A percentile compares a stretch with the other conserved stretches of the same genome.
These are phyloP conservation scores for Diaporthe velutina DNA, from an alignment of 2,329 filamentous ascomycete genomes.

Conservation along the genomic window DNA sequence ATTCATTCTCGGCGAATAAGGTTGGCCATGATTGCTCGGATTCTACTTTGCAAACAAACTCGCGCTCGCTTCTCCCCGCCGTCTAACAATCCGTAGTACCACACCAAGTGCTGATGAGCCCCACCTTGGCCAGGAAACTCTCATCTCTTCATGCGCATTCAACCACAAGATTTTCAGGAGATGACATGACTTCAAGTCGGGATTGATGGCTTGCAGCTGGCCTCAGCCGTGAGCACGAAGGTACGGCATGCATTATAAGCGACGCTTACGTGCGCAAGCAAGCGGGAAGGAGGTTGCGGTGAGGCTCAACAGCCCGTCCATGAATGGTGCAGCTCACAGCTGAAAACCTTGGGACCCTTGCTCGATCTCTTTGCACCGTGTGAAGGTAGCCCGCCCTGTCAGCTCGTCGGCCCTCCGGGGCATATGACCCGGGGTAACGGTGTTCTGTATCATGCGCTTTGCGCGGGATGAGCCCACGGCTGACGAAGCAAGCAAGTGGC, in stretches of 20 bases:
- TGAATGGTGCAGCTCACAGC: slow-evolving; percentile 11
- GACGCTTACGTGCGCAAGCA: slow-evolving; percentile 24
- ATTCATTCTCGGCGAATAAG: background rate
- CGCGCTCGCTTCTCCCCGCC: background rate
- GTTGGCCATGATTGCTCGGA: background rate
- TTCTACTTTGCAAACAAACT: background rate
- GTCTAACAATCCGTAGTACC: background rate
- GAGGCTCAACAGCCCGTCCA: slow-evolving; percentile 12
- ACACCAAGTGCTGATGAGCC: background rate
- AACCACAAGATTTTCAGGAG: background rate
- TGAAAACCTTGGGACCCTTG: background rate
- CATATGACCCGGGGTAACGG: background rate
- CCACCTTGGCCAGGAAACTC: background rate
- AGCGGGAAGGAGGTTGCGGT: slow-evolving; percentile 27
- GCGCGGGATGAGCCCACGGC: background rate
- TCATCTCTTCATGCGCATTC: background rate
- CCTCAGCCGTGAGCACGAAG: slow-evolving; percentile 7
- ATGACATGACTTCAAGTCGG: background rate
- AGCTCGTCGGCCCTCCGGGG: slow-evolving; percentile 11
- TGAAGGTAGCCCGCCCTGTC: background rate
- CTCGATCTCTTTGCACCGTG: background rate
- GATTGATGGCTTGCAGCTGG: slow-evolving; percentile 1
- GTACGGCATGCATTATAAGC: background rate
- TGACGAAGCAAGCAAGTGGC: background rate
- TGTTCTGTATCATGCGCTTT: background rate